Conservation (phyloP, 148 eudicot species). For the Spergularia bocconei region DNA sequence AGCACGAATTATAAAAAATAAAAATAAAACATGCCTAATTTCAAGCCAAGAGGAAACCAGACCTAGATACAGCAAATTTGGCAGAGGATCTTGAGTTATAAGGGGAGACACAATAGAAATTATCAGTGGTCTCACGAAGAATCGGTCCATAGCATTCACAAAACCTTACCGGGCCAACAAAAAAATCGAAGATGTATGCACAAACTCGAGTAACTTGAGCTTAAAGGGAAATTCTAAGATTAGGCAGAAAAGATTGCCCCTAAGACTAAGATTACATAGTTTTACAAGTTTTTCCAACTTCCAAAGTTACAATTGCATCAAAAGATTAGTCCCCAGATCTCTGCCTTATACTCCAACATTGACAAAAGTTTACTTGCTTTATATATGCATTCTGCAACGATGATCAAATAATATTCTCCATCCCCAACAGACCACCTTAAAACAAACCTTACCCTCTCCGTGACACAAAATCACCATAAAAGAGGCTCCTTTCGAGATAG, state of each 20-base stretch:
- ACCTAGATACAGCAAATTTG: slow-evolving; percentile 13
- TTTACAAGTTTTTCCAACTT: slow-evolving; percentile 47
- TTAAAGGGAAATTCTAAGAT: slow-evolving; percentile 43
- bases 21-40: slow-evolving; percentile 3
- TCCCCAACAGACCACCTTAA: slow-evolving; percentile 5
- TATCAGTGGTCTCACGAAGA: background rate
- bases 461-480: background rate
- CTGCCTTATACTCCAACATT: slow-evolving; percentile 36
- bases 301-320: slow-evolving; percentile 21
- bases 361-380: slow-evolving; percentile 18
- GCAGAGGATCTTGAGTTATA: background rate
- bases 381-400: slow-evolving; percentile 22
- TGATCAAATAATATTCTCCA: slow-evolving; percentile 9
- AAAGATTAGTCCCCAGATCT: slow-evolving; percentile 34
- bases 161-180: background rate
- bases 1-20: background rate
- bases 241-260: slow-evolving; percentile 45
- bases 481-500: slow-evolving; percentile 7
- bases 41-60: background rate
- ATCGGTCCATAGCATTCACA: background rate
- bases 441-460: background rate
- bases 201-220: slow-evolving; percentile 41
- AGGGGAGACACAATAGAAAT: background rate
- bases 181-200: background rate
- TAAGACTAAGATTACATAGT: slow-evolving; percentile 38